phyloP scores from a whole-genome alignment of 2,329 filamentous ascomycete genomes.

The Rhexocercosporidium sp. region DNA sequence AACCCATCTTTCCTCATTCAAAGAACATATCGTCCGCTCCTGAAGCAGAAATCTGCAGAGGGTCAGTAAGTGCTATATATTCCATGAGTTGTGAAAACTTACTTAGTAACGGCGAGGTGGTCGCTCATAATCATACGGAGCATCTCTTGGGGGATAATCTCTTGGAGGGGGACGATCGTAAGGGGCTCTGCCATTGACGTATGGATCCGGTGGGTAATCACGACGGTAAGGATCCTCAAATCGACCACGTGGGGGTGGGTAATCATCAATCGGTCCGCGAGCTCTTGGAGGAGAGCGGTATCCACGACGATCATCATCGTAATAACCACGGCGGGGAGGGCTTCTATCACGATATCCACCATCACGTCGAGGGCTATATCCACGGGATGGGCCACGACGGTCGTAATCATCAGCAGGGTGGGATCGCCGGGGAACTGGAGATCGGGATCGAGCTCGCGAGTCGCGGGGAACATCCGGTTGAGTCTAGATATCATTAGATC shows the following conservation, averaged over 20 bases:
- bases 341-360: constrained; percentile 86
- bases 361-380: constrained; percentile 83
- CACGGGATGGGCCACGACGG: constrained; percentile 78
- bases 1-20: constrained; percentile 12
- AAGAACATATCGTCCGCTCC: constrained; percentile 23
- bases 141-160: constrained; percentile 43
- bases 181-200: constrained; percentile 55
- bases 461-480: constrained; percentile 75
- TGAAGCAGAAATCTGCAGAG: constrained; percentile 9
- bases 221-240: constrained; percentile 81
- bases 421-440: constrained; percentile 70
- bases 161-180: constrained; percentile 54
- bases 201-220: constrained; percentile 66
- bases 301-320: constrained; percentile 77
- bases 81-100: constrained; percentile 20
- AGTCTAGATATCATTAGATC: constrained; percentile 57
- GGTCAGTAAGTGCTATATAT: background rate
- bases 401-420: constrained; percentile 83
- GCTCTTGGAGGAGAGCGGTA: constrained; percentile 83
- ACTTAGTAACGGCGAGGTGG: constrained; percentile 41
- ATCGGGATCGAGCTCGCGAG: constrained; percentile 77
- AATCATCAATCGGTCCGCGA: constrained; percentile 75
- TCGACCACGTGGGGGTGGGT: constrained; percentile 69
- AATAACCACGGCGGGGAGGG: constrained; percentile 81
- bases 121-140: constrained; percentile 40